Conservation (phyloP, 179 eudicot genomes). For the Silene vulgaris region DNA sequence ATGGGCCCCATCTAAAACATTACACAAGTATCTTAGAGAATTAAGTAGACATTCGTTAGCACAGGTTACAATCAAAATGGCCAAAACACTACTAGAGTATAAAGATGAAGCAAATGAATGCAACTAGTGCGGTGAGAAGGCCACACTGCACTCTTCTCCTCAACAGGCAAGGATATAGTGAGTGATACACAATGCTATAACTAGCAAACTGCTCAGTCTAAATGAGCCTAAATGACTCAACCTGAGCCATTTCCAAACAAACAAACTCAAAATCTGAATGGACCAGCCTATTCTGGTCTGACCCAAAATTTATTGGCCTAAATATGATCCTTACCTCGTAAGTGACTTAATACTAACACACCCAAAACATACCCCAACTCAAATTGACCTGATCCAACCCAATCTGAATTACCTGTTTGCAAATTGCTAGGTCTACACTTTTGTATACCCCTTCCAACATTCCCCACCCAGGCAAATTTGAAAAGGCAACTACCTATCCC, state of each 20-base stretch:
- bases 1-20: conserved; percentile 80
- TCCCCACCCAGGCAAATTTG: background rate
- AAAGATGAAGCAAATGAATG: background rate
- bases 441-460: background rate
- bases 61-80: background rate
- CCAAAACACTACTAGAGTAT: background rate
- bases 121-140: background rate
- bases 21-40: conserved; percentile 11
- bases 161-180: background rate
- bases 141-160: background rate
- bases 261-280: too few species aligned
- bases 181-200: background rate
- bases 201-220: too few species aligned
- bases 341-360: too few species aligned
- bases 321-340: too few species aligned
- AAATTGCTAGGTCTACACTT: too few species aligned
- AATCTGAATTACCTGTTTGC: too few species aligned
- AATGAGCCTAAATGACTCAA: too few species aligned
- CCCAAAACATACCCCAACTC: too few species aligned
- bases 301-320: too few species aligned
- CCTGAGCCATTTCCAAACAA: too few species aligned
- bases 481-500: background rate
- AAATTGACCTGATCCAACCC: background rate
- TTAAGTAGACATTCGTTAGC: background rate
- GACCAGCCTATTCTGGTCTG: too few species aligned